Evolutionary conservation across 345 rosid species (phyloP).

Genomic region (Pseudoturritis turrita): DNA sequence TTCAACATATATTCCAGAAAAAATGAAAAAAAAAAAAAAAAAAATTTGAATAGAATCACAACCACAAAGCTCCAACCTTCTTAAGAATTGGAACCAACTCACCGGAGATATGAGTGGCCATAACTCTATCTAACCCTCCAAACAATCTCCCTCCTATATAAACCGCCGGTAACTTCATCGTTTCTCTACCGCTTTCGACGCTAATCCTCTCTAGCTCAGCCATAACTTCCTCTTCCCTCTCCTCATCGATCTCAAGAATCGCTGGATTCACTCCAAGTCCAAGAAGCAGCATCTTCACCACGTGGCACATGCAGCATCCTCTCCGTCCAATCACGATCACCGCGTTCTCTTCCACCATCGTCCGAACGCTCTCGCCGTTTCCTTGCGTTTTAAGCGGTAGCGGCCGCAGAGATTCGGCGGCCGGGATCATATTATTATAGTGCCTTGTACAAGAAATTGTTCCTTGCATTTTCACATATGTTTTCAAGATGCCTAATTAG

Average conservation of each 20-base stretch:
- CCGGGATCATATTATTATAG: constrained; percentile 10
- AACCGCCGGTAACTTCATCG: constrained; percentile 61
- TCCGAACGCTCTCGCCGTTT: constrained; percentile 26
- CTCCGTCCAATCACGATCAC: constrained; percentile 55
- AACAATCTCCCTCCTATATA: constrained; percentile 76
- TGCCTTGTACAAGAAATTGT: constrained; percentile 43
- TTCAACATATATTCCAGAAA: no score
- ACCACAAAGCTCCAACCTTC: constrained; percentile 79
- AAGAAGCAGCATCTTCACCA: constrained; percentile 55
- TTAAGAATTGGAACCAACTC: constrained; percentile 82
- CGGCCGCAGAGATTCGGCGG: constrained; percentile 7
- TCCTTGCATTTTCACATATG: constrained; percentile 46
- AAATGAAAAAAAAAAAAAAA: no score
- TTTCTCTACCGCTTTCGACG: constrained; percentile 9
- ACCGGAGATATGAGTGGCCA: constrained; percentile 79
- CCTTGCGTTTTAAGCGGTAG: not conserved
- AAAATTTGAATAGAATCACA: constrained; percentile 31
- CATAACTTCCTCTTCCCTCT: constrained; percentile 40
- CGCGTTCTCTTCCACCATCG: constrained; percentile 53
- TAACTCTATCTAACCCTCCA: constrained; percentile 80
- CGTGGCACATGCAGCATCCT: constrained; percentile 79
- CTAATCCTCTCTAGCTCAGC: constrained; percentile 31
- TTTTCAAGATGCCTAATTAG: not conserved
- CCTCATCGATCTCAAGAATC: constrained; percentile 55
- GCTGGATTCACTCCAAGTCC: constrained; percentile 80